Percentiles rank a stretch among this genome's conserved stretches.
phyloP scores from a whole-genome alignment of 75 land plant genomes.

The Pinus taeda region DNA sequence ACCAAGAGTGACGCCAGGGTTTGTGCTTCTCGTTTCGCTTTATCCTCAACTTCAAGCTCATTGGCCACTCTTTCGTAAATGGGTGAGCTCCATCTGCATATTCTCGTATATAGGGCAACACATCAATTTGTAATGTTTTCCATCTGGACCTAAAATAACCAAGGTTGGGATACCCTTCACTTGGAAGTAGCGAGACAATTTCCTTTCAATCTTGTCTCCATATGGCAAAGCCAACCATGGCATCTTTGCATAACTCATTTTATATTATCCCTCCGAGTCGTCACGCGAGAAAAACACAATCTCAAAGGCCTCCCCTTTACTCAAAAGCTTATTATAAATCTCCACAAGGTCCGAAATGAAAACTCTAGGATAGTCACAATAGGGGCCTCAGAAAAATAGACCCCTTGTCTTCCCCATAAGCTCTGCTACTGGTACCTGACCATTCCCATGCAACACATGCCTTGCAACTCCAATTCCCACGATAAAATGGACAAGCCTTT shows the following conservation, averaged over 20 bases:
- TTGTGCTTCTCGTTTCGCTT: too few relatives aligned
- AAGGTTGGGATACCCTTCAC: too few relatives aligned
- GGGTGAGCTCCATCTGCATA: too few relatives aligned
- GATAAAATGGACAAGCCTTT: too few relatives aligned
- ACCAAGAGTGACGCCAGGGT: too few relatives aligned
- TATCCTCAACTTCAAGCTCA: too few relatives aligned
- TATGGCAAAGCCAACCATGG: conserved; percentile 68
- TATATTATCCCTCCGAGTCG: conserved; percentile 28
- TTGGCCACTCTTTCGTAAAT: too few relatives aligned
- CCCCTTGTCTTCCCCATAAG: conserved; percentile 57
- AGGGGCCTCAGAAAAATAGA: conserved; percentile 40
- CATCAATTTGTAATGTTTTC: too few relatives aligned
- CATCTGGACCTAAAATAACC: too few relatives aligned
- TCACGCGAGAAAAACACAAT: conserved; percentile 44
- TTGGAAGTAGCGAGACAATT: neutral
- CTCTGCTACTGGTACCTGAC: conserved; percentile 52
- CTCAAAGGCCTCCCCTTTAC: conserved; percentile 55
- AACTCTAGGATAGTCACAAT: conserved; percentile 18
- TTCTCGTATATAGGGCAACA: too few relatives aligned
- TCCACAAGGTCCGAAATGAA: conserved; percentile 34
- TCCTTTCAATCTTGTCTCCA: conserved; percentile 29
- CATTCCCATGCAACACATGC: too few relatives aligned
- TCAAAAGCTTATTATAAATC: conserved; percentile 41
- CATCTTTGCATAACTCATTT: conserved; percentile 27
- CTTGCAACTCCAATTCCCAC: too few relatives aligned